phyloP scores from a whole-genome alignment of 805 yeast genomes.

The Nadsonia fulvescens region DNA sequence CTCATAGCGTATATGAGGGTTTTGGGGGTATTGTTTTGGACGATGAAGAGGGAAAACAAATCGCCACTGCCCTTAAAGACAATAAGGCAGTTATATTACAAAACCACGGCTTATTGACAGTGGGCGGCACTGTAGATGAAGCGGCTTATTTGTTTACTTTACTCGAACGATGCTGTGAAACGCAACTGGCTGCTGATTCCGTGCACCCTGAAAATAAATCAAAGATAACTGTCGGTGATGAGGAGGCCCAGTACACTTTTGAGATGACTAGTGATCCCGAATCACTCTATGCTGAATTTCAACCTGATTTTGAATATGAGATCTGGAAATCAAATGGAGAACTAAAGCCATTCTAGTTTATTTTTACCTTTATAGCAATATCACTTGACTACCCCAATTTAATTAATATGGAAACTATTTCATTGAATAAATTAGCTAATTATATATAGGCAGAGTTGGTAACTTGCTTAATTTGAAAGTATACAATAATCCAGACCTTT shows the following conservation, averaged over 20 bases:
- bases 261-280: slow-evolving; percentile 47
- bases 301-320: slow-evolving; percentile 45
- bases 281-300: slow-evolving; percentile 53
- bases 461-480: too few relatives aligned
- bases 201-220: slow-evolving; percentile 22
- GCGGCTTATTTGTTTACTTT: slow-evolving; percentile 50
- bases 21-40: slow-evolving; percentile 72
- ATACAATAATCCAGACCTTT: too few relatives aligned
- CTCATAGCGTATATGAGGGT: slow-evolving; percentile 44
- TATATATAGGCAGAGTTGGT: too few relatives aligned
- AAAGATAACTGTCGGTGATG: too few relatives aligned
- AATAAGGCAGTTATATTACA: slow-evolving; percentile 42
- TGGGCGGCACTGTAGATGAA: slow-evolving; percentile 54
- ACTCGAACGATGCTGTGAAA: slow-evolving; percentile 47
- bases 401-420: too few relatives aligned
- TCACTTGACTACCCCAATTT: too few relatives aligned
- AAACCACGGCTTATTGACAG: slow-evolving; percentile 59
- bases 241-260: slow-evolving; percentile 50
- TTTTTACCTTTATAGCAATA: too few relatives aligned
- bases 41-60: slow-evolving; percentile 38
- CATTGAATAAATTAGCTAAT: too few relatives aligned
- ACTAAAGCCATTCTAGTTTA: too few relatives aligned
- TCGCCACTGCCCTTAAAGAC: slow-evolving; percentile 44
- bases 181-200: slow-evolving; percentile 48
- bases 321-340: slow-evolving; percentile 10